Evolutionary conservation across 352 stramenopile species (phyloP).

Genomic region (Phytopythium litorale): DNA sequence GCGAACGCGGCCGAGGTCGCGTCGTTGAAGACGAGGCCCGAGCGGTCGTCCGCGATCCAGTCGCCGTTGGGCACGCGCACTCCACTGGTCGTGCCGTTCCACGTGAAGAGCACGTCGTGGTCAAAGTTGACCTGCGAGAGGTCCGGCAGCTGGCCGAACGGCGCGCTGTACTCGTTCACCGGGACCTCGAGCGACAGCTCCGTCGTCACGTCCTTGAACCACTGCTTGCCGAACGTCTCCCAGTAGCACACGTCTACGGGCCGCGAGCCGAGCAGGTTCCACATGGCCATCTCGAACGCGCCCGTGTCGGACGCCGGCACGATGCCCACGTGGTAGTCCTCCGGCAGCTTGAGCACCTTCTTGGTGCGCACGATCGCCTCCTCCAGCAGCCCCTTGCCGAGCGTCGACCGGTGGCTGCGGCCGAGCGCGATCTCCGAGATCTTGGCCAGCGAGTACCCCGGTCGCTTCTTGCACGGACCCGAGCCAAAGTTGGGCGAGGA

Average conservation of each 20-base stretch:
- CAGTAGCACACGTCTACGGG: constrained; percentile 95
- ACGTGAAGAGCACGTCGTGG: constrained; percentile 98
- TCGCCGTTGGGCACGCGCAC: constrained; percentile 95
- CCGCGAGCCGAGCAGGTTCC: constrained; percentile 94
- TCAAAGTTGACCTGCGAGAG: constrained; percentile 92
- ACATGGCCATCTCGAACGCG: constrained; percentile 99
- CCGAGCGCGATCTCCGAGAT: constrained; percentile 90
- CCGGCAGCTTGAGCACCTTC: constrained; percentile 91
- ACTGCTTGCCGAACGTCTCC: constrained; percentile 97
- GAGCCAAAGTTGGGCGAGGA: constrained; percentile 95
- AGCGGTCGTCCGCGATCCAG: constrained; percentile 95
- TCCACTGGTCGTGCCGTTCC: constrained; percentile 98
- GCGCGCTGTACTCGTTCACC: constrained; percentile 92
- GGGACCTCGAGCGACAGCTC: constrained; percentile 93
- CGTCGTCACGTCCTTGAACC: constrained; percentile 93
- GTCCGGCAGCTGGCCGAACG: constrained; percentile 96
- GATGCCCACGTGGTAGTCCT: constrained; percentile 95
- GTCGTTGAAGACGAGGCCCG: constrained; percentile 97
- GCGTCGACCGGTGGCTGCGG: constrained; percentile 95
- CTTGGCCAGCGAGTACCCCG: constrained; percentile 90
- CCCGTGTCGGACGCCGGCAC: constrained; percentile 98
- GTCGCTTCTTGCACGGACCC: constrained; percentile 98
- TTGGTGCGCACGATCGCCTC: constrained; percentile 95
- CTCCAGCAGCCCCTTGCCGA: constrained; percentile 96
- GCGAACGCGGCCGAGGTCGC: constrained; percentile 98